Conservation (phyloP, 2,329 filamentous ascomycete species). For the Calonectria multiphialidica region DNA sequence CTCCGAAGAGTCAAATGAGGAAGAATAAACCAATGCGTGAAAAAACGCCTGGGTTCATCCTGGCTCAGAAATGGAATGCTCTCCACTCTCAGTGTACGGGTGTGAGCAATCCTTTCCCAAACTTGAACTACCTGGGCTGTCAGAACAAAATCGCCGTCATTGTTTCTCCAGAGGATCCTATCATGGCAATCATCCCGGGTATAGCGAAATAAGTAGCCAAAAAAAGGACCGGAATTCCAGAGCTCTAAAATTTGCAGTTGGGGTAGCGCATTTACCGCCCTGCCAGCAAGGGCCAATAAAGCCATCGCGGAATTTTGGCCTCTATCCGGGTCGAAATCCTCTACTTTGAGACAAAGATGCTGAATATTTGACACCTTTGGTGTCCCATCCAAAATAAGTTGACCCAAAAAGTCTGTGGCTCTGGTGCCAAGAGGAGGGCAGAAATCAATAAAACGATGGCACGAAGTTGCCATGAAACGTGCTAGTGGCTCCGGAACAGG, state of each 20-base stretch:
- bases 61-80: neutral
- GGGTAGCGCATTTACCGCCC: neutral
- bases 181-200: neutral
- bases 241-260: neutral
- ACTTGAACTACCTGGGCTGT: neutral
- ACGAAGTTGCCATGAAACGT: neutral
- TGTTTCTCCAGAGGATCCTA: neutral
- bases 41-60: neutral
- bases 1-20: neutral
- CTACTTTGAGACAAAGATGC: neutral
- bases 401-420: neutral
- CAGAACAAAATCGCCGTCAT: neutral
- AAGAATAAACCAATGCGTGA: neutral
- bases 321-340: neutral
- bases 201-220: neutral
- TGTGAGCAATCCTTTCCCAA: neutral
- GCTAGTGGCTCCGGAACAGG: no score
- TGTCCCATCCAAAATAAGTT: neutral
- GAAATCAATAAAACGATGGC: conserved; percentile 9
- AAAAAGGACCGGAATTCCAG: neutral
- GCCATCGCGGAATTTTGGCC: no score
- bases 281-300: neutral
- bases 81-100: neutral
- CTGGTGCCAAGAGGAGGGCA: neutral
- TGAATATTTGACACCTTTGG: neutral